Evolutionary conservation across 768 basidiomycete species (phyloP).

Genomic region (Phaeotremella skinneri): DNA sequence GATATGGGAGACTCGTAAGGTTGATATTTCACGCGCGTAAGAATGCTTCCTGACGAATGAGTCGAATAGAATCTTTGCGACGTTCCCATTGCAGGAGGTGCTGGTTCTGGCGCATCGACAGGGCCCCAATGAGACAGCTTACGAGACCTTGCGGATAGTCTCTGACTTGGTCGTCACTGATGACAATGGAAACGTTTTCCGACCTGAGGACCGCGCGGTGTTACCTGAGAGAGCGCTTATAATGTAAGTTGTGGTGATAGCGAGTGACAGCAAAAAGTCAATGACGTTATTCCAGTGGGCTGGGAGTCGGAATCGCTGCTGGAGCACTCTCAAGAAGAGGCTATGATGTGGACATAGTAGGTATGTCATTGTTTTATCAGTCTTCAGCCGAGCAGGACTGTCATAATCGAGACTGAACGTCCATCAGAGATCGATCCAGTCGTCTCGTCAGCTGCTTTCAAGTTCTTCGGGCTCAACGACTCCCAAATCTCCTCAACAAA

Average conservation of each 20-base stretch:
- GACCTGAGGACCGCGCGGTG: slow-evolving; percentile 21
- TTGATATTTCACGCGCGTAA: neutral
- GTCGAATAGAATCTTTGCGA: slow-evolving; percentile 68
- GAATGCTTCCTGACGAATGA: neutral
- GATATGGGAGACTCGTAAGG: slow-evolving; percentile 58
- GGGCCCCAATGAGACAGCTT: slow-evolving; percentile 17
- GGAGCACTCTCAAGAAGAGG: slow-evolving; percentile 68
- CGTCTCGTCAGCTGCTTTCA: slow-evolving; percentile 76
- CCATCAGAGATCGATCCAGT: slow-evolving; percentile 76
- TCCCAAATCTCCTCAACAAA: slow-evolving; percentile 59
- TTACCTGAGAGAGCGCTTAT: slow-evolving; percentile 15
- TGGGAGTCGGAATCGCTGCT: slow-evolving; percentile 80
- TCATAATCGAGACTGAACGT: neutral
- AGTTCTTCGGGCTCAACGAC: slow-evolving; percentile 74
- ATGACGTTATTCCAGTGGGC: slow-evolving; percentile 62
- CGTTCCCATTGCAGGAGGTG: slow-evolving; percentile 86
- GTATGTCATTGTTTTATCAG: slow-evolving; percentile 13
- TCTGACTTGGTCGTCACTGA: slow-evolving; percentile 28
- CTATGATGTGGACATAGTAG: slow-evolving; percentile 71
- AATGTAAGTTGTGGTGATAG: slow-evolving; percentile 13
- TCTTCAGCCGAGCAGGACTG: neutral
- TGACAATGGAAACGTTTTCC: slow-evolving; percentile 50
- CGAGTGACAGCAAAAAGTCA: no score
- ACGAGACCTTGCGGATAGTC: slow-evolving; percentile 2
- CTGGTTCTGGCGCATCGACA: slow-evolving; percentile 66